These are phyloP conservation scores for Stagonosporopsis cucurbitacearum DNA, from an alignment of 2,329 filamentous ascomycete species.

Conservation along the genomic window DNA sequence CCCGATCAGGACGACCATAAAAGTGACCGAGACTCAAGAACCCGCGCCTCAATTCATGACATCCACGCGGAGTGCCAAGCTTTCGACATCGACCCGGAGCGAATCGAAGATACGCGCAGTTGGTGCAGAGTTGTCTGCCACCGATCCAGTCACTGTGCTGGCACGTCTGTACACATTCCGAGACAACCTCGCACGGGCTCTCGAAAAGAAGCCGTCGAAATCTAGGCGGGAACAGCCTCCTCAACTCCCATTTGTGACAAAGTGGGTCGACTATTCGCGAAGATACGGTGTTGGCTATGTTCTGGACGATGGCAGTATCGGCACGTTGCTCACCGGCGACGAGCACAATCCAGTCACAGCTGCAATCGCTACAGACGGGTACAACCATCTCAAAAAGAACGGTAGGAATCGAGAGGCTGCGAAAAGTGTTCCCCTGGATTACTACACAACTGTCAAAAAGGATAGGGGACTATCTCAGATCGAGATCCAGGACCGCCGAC, in stretches of 20 bases:
- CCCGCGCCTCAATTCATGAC: constrained; percentile 14
- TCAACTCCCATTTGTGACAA: constrained; percentile 65
- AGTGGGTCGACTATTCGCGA: constrained; percentile 90
- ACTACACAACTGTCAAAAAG: constrained; percentile 72
- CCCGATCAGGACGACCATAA: constrained; percentile 27
- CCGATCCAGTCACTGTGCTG: constrained; percentile 55
- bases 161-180: constrained; percentile 53
- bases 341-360: constrained; percentile 67
- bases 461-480: constrained; percentile 68
- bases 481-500: constrained; percentile 66
- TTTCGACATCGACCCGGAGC: constrained; percentile 26
- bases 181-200: constrained; percentile 54
- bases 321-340: constrained; percentile 64
- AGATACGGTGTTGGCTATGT: constrained; percentile 87
- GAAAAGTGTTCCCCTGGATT: constrained; percentile 63
- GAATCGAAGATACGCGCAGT: constrained; percentile 33
- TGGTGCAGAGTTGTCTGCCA: constrained; percentile 43
- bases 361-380: constrained; percentile 73
- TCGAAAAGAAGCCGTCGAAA: constrained; percentile 48
- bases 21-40: constrained; percentile 29
- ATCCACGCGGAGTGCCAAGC: constrained; percentile 17
- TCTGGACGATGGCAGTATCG: constrained; percentile 79
- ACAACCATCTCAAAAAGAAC: constrained; percentile 72
- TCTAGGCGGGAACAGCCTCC: constrained; percentile 57
- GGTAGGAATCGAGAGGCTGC: constrained; percentile 61